Conservation (phyloP, 2,329 filamentous ascomycete genomes). For the Aspergillus sp. region DNA sequence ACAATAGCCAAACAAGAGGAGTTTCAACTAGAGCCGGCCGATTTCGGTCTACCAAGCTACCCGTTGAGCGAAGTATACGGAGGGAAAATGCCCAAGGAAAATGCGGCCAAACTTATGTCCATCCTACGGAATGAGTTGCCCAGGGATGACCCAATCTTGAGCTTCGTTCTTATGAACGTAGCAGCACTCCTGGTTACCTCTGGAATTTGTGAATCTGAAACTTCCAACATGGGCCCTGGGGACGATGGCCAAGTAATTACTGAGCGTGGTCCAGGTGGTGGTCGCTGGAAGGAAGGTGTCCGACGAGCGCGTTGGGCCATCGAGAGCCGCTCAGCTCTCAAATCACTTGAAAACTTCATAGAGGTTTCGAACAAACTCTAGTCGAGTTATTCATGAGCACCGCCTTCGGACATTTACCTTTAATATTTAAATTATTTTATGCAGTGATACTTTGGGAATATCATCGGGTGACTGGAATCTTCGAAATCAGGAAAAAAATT, state of each 20-base stretch:
- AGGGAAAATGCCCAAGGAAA: conserved; percentile 81
- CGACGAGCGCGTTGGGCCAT: conserved; percentile 85
- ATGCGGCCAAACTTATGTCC: conserved; percentile 77
- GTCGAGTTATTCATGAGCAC: conserved; percentile 8
- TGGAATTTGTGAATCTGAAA: conserved; percentile 81
- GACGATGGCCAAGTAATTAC: conserved; percentile 78
- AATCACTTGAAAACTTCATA: conserved; percentile 79
- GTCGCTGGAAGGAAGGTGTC: conserved; percentile 93
- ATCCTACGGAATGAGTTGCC: conserved; percentile 73
- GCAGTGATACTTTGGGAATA: background rate
- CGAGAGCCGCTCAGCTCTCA: conserved; percentile 80
- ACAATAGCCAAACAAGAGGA: conserved; percentile 64
- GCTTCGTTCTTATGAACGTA: conserved; percentile 94
- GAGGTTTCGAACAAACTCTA: conserved; percentile 67
- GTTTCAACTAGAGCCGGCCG: conserved; percentile 76
- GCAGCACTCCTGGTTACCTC: conserved; percentile 83
- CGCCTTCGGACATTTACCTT: conserved; percentile 1
- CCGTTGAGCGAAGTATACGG: conserved; percentile 75
- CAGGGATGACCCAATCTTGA: conserved; percentile 77
- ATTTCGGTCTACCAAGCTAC: conserved; percentile 80
- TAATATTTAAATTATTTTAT: background rate
- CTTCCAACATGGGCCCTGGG: conserved; percentile 73
- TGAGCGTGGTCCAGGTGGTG: conserved; percentile 80
- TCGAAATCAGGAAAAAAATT: conserved; percentile 1
- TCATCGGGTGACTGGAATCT: background rate